Conservation (phyloP, 495 filamentous ascomycete species). For the Talaromyces trachyspermus region DNA sequence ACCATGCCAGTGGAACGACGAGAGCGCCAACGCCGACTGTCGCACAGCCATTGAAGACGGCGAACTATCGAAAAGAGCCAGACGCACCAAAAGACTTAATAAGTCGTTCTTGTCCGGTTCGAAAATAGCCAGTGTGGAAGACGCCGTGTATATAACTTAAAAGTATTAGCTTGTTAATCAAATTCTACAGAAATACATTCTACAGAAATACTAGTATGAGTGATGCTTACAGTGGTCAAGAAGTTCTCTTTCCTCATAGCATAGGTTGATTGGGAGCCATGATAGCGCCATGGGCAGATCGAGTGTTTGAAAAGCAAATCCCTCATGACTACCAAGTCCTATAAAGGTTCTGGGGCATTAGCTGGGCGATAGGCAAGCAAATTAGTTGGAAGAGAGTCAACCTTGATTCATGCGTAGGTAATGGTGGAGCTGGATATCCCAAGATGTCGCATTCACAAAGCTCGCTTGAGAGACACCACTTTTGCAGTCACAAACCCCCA, state of each 20-base stretch:
- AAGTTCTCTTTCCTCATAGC: constrained; percentile 5
- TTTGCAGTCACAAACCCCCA: not conserved
- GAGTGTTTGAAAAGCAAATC: not conserved
- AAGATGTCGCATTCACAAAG: constrained; percentile 2
- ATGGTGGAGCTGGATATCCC: constrained; percentile 1
- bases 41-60: not conserved
- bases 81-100: constrained; percentile 1
- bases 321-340: constrained; percentile 3
- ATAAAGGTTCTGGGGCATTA: constrained; percentile 1
- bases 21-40: constrained; percentile 4
- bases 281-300: not conserved
- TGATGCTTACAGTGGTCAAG: not conserved
- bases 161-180: not conserved
- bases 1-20: constrained; percentile 3
- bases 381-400: not conserved
- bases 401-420: constrained; percentile 4
- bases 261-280: constrained; percentile 1
- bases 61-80: constrained; percentile 2
- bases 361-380: not conserved
- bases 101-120: constrained; percentile 1
- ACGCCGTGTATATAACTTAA: constrained; percentile 1
- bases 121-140: constrained; percentile 5
- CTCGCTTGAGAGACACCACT: not conserved
- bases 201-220: not conserved
- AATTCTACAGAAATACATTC: too few relatives aligned